Evolutionary conservation across 352 stramenopile species (phyloP), one percentile per base, ranked within the genome.

Genomic region (Pythium sukuiense): DNA sequence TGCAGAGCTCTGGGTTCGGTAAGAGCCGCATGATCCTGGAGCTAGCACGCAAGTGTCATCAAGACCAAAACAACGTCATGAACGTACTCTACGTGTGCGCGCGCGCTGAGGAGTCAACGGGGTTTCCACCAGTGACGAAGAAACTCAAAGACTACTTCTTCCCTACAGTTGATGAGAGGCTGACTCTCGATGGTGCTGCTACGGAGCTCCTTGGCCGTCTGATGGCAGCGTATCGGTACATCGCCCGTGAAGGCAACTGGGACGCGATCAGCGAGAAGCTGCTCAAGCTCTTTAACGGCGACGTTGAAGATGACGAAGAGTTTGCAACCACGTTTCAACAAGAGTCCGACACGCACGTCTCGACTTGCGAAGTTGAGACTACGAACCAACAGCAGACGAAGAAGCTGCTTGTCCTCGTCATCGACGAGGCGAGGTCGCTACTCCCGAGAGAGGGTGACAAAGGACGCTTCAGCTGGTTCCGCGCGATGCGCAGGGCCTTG

Each of bases 351-450:
- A n/a, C n/a, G n/a, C n/a, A n/a, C n/a, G n/a, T n/a, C n/a, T n/a
- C n/a, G n/a, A n/a, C n/a, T 11, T 5, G 16, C 39, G 12, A 46
- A 46, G 11, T 46, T 2, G 35, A 41, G 35, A 3, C 6, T 41
- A 9, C 32, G 32, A 9, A 9, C 32, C 35, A 41, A 41, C 35
- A 41, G 6, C 5, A 41, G 6, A 41, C 8, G 1, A 6, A 49
- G 24, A 48, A 50, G 24, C 18, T 37, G 3, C 54, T 60, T 12
- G 43, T 60, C 6, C n/a, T 61, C 24, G 55, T 39, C 13, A 54
- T 61, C 39, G 55, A 61, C 14, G 55, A 61, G 1, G 55, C 55
- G 16, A 35, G 39, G 3, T 26, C 24, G 16, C 29, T 61, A n/a
- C 39, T 61, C n/a, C 55, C 55, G 16, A n/a, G 12, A 11, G 3